Evolutionary conservation across 2,329 filamentous ascomycete genomes (phyloP).

Genomic region (Fusarium floridanum): DNA sequence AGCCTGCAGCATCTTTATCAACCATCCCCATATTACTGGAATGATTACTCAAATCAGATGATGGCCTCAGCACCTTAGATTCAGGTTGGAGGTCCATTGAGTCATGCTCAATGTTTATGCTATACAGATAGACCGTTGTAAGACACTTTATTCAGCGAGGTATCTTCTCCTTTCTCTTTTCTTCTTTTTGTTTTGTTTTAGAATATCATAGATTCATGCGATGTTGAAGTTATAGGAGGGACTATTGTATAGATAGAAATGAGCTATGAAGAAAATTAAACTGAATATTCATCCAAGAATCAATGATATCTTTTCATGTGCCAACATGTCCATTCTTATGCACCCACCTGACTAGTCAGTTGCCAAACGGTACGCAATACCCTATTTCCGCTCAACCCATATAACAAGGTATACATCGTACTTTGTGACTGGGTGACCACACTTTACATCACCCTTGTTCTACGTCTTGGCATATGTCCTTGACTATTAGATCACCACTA

Average conservation of each 20-base stretch:
- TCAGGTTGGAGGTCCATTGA: background rate
- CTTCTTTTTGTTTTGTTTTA: background rate
- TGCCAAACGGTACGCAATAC: slow-evolving; percentile 6
- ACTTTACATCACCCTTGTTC: background rate
- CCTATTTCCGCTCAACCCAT: slow-evolving; percentile 20
- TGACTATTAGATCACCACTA: slow-evolving; percentile 6
- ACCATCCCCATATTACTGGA: background rate
- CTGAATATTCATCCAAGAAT: background rate
- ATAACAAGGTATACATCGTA: slow-evolving; percentile 10
- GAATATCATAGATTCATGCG: background rate
- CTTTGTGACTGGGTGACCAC: background rate
- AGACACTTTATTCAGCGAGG: background rate
- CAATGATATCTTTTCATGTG: background rate
- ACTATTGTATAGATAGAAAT: background rate
- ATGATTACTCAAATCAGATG: background rate
- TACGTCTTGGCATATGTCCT: background rate
- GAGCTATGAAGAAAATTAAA: background rate
- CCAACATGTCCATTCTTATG: background rate
- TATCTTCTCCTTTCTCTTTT: background rate
- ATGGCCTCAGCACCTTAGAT: background rate
- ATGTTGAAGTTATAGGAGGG: background rate
- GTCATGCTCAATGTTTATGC: background rate
- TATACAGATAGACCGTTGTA: background rate
- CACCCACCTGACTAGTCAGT: background rate
- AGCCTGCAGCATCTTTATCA: background rate